Percentiles rank a stretch among this genome's conserved stretches.
Evolutionary conservation across 257 asterid genomes (phyloP).

Genomic region (Forsythia viridissima): DNA sequence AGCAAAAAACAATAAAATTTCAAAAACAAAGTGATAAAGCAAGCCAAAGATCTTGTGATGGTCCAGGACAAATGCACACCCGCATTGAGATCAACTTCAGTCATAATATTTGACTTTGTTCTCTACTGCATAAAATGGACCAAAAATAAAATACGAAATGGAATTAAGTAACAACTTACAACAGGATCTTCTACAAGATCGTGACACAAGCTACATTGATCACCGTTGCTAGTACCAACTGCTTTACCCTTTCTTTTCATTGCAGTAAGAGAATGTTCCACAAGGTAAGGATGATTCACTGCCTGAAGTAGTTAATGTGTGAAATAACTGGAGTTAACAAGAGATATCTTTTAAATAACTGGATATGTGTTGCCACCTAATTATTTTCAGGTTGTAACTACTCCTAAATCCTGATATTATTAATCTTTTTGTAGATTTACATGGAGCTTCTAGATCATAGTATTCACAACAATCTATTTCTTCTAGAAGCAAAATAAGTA

Average conservation of each 20-base stretch:
- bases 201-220: constrained; percentile 44
- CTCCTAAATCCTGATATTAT: too few species aligned
- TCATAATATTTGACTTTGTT: background rate
- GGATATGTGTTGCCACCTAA: too few species aligned
- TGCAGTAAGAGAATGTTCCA: constrained; percentile 50
- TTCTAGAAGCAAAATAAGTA: too few species aligned
- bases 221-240: background rate
- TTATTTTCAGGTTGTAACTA: too few species aligned
- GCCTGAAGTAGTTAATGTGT: constrained; percentile 33
- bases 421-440: too few species aligned
- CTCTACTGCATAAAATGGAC: background rate
- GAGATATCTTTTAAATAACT: too few species aligned
- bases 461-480: too few species aligned
- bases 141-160: background rate
- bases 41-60: too few species aligned
- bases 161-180: constrained; percentile 27
- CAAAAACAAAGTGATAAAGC: background rate
- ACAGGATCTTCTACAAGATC: constrained; percentile 51
- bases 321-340: background rate
- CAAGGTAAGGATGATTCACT: constrained; percentile 61
- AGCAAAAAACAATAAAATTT: background rate
- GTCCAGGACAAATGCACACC: too few species aligned
- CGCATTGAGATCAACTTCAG: background rate
- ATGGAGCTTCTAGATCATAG: too few species aligned
- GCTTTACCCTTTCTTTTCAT: constrained; percentile 48